Conservation (phyloP, 441 rosid genomes). For the Populus trichocarpa region DNA sequence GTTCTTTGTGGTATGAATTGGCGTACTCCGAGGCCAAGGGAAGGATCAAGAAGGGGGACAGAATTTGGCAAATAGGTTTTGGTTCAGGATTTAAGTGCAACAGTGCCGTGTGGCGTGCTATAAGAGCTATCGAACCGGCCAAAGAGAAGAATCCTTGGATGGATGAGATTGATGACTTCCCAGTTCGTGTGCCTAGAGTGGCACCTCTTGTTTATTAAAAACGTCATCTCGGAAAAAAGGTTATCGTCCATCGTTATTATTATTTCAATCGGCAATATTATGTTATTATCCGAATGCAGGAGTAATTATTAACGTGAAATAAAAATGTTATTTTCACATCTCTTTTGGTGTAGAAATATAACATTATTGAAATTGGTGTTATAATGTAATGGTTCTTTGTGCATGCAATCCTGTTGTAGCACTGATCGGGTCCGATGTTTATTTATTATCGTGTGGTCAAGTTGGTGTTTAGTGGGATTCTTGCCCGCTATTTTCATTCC, state of each 20-base stretch:
- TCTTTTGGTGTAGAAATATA: not conserved
- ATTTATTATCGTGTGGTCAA: too few relatives aligned
- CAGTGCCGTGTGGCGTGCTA: slow-evolving; percentile 65
- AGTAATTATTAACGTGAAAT: too few relatives aligned
- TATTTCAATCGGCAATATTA: too few relatives aligned
- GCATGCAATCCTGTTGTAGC: not conserved
- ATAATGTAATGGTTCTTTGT: too few relatives aligned
- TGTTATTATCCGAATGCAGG: not conserved
- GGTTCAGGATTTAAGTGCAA: slow-evolving; percentile 90
- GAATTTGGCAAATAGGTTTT: slow-evolving; percentile 84
- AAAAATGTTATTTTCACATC: not conserved
- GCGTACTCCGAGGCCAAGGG: slow-evolving; percentile 61
- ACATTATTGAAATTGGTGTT: not conserved
- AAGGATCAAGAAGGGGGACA: slow-evolving; percentile 51
- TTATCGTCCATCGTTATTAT: too few relatives aligned
- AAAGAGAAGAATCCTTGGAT: slow-evolving; percentile 55
- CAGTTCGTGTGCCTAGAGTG: slow-evolving; percentile 29
- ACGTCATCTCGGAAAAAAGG: too few relatives aligned
- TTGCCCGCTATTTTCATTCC: too few relatives aligned
- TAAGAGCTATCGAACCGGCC: slow-evolving; percentile 31
- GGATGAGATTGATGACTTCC: slow-evolving; percentile 49
- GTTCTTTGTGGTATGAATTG: slow-evolving; percentile 76
- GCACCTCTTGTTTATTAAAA: slow-evolving; percentile 9
- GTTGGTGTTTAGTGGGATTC: too few relatives aligned
- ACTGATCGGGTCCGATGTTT: not conserved